phyloP scores from a whole-genome alignment of 2,329 filamentous ascomycete species.

The Phialocephala subalpina region DNA sequence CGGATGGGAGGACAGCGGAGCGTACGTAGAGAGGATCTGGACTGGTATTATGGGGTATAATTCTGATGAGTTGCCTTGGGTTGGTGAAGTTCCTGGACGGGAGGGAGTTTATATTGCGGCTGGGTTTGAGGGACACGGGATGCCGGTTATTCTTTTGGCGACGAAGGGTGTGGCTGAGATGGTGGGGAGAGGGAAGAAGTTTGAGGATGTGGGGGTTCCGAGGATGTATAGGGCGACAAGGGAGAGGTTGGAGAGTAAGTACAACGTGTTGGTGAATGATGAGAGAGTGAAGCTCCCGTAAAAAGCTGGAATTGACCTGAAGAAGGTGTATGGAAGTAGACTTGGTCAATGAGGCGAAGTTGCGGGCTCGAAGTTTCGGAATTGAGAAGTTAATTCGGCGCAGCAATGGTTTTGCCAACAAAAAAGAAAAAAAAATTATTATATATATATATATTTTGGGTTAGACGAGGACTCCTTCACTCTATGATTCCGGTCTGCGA shows the following conservation, averaged over 20 bases:
- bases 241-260: slow-evolving; percentile 23
- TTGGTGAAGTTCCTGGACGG: slow-evolving; percentile 52
- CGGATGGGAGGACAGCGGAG: slow-evolving; percentile 55
- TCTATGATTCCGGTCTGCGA: too few relatives aligned
- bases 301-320: too few relatives aligned
- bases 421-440: too few relatives aligned
- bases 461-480: too few relatives aligned
- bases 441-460: too few relatives aligned
- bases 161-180: slow-evolving; percentile 51
- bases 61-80: slow-evolving; percentile 49
- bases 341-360: too few relatives aligned
- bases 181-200: slow-evolving; percentile 38
- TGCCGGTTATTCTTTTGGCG: slow-evolving; percentile 53
- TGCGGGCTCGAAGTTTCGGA: too few relatives aligned
- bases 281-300: background rate
- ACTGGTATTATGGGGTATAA: slow-evolving; percentile 50
- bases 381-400: too few relatives aligned
- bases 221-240: slow-evolving; percentile 44
- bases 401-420: too few relatives aligned
- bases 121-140: slow-evolving; percentile 59
- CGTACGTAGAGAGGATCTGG: slow-evolving; percentile 42
- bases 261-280: background rate
- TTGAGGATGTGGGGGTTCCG: slow-evolving; percentile 48
- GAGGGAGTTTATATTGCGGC: slow-evolving; percentile 51
- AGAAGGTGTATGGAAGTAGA: too few relatives aligned